A percentile compares a stretch with the other conserved stretches of the same genome.
phyloP scores from a whole-genome alignment of 2,329 filamentous ascomycete genomes.

The Arthrobotrys megalospora region DNA sequence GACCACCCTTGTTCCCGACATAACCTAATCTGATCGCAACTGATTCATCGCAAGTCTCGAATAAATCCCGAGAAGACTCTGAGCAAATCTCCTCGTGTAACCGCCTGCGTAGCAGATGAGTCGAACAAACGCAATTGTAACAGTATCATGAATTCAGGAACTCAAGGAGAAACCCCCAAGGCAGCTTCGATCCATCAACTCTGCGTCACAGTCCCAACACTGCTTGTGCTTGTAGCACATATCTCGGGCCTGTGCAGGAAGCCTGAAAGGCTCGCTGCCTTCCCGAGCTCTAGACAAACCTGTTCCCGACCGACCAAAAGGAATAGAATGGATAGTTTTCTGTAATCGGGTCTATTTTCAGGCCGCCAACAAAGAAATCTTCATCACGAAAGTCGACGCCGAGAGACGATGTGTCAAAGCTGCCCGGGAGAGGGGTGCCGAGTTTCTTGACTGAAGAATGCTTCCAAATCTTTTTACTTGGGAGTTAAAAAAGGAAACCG shows the following conservation, averaged over 20 bases:
- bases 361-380: not conserved
- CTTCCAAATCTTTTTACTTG: slow-evolving; percentile 55
- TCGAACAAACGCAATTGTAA: slow-evolving; percentile 29
- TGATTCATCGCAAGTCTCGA: slow-evolving; percentile 26
- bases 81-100: slow-evolving; percentile 28
- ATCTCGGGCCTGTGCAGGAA: not conserved
- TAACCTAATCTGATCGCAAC: slow-evolving; percentile 17
- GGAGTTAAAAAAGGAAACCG: slow-evolving; percentile 58
- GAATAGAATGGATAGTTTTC: slow-evolving; percentile 3
- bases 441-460: slow-evolving; percentile 41
- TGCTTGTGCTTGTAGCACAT: slow-evolving; percentile 6
- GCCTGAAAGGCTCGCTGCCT: not conserved
- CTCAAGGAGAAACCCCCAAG: slow-evolving; percentile 10
- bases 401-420: slow-evolving; percentile 27
- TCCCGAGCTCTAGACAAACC: slow-evolving; percentile 1
- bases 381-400: slow-evolving; percentile 1
- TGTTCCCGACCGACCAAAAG: not conserved
- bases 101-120: slow-evolving; percentile 42
- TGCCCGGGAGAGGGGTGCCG: slow-evolving; percentile 15
- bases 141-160: slow-evolving; percentile 17
- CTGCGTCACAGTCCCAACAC: not conserved
- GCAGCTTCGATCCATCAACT: slow-evolving; percentile 12
- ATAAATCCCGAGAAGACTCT: slow-evolving; percentile 19
- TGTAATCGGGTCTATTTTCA: slow-evolving; percentile 10
- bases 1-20: not conserved